Base-by-base conservation (phyloP, 2,329 filamentous ascomycete species). In the Hirsutella rhossiliensis region DNA sequence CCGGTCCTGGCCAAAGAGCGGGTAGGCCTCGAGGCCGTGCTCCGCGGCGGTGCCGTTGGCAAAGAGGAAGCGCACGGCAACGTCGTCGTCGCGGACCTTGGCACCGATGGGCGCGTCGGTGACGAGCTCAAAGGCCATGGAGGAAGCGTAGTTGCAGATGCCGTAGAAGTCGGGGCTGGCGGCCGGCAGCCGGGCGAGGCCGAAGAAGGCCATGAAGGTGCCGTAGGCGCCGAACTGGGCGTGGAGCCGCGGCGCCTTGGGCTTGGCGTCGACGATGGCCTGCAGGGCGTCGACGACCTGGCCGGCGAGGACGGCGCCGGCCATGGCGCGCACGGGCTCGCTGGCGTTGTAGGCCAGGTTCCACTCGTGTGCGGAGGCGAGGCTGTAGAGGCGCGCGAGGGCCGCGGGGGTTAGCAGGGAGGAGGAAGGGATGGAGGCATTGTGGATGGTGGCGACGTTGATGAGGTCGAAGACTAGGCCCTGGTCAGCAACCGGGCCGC, bases 341-440 rank as follows among this genome's bases (percentile, higher is more conserved):
- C 79, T 83, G 50, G 68, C 64, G 66, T 94, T 90, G 75, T 83
- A 94, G 43, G 86, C 86, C 13, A 92, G 78, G 56, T 81, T 82
- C 70, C 76, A 94, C 62, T 96, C 84, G 62, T 92, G 85, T 46
- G 69, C 67, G 59, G 89, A 80, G 52, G 89, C 88, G 29, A 92
- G 77, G n/a, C 75, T 73, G 53, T 75, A 73, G 45, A 92, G 75
- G 58, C 84, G 76, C 53, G 67, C 59, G 44, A 87, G 68, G 23
- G 74, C 73, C 2, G 69, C 65, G 32, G 67, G 53, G 40, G 78
- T 82, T 48, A 89, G 72, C 39, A 85, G 68, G 42, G 76, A 58
- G 20, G 65, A 57, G 4, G 73, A 72, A 23, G 75, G 70, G 54
- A 87, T 83, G 45, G 67, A 68, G 44, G 62, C 51, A 61, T 81